phyloP scores from a whole-genome alignment of 2,329 filamentous ascomycete species.

The Aureobasidium zeae region DNA sequence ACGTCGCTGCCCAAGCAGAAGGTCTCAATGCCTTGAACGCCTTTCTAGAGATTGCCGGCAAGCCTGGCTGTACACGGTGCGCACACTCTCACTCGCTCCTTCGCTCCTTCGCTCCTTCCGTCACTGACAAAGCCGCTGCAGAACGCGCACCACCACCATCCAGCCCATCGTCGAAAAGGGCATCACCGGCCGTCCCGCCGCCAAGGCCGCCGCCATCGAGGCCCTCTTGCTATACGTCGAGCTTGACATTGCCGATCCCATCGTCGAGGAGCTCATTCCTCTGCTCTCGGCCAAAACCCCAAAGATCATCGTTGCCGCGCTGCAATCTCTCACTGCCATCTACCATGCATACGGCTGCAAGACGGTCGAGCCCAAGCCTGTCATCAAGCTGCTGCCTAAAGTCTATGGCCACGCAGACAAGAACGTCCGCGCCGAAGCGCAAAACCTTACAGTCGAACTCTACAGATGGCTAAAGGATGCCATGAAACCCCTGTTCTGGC shows the following conservation, averaged over 20 bases:
- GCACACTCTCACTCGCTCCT: too few species aligned
- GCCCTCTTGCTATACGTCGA: slow-evolving; percentile 83
- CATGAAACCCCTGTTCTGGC: slow-evolving; percentile 98
- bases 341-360: slow-evolving; percentile 95
- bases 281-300: slow-evolving; percentile 79
- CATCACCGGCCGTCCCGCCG: slow-evolving; percentile 77
- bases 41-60: slow-evolving; percentile 84
- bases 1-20: slow-evolving; percentile 93
- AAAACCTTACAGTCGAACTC: slow-evolving; percentile 82
- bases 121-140: slow-evolving; percentile 25
- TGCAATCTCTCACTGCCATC: slow-evolving; percentile 70
- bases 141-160: slow-evolving; percentile 66
- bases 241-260: slow-evolving; percentile 71
- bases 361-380: slow-evolving; percentile 82
- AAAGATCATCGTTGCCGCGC: slow-evolving; percentile 69
- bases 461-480: slow-evolving; percentile 96
- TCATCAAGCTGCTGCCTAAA: slow-evolving; percentile 80
- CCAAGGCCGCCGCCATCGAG: slow-evolving; percentile 79
- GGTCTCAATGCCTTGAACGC: slow-evolving; percentile 79
- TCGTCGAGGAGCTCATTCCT: slow-evolving; percentile 84
- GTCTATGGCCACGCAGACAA: slow-evolving; percentile 95
- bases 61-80: slow-evolving; percentile 63
- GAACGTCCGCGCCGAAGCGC: slow-evolving; percentile 90
- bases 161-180: slow-evolving; percentile 83
- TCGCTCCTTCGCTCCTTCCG: neutral